Evolutionary conservation across 129 eudicot genomes (phyloP), one percentile per base, ranked within the genome.

Genomic region (Flaveria bidentis): DNA sequence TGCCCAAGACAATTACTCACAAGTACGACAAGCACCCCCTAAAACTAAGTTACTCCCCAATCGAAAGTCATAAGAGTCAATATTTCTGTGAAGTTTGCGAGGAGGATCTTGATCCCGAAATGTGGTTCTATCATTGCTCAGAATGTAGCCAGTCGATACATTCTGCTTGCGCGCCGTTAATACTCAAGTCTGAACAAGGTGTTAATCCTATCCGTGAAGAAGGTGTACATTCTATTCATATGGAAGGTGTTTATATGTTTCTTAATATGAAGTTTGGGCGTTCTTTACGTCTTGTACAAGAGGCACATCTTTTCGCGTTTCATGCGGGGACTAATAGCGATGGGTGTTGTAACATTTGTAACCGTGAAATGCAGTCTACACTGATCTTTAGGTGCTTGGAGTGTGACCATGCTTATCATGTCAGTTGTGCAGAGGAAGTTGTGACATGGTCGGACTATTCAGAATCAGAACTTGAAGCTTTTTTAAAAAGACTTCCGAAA

Each of bases 81-180:
- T 80, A 62, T 26, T 50, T 62, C 44, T 72, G 78, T 28, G 78
- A 79, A 50, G 30, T 72, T 63, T 79, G 74, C 52, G 78, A 79
- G 72, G 58, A 62, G 45, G 20, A 39, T 45, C 28, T 64, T 11
- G 15, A 72, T 62, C 78, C 76, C 2, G 9, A 46, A 39, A 8
- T 16, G 53, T 78, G 76, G 73, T 63, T 72, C 47, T 77, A 77
- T 44, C 75, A 52, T 41, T 72, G 78, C 57, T 30, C 5, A 25
- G 64, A 60, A 46, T 71, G 82, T 63, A 65, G 5, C 9, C 72
- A 49, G 7, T 79, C 71, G 5, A 51, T 63, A 44, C 78, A 80
- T 64, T 1, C 73, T 50, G 52, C 42, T 33, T 76, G 80, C 33
- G 73, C 66, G 12, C 73, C 67, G 17, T 9, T 49, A 33, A 76